Percentiles rank a stretch among this genome's conserved stretches.
Evolutionary conservation across 768 basidiomycete genomes (phyloP).

Genomic region (Rhodosporidiobolus sp.): DNA sequence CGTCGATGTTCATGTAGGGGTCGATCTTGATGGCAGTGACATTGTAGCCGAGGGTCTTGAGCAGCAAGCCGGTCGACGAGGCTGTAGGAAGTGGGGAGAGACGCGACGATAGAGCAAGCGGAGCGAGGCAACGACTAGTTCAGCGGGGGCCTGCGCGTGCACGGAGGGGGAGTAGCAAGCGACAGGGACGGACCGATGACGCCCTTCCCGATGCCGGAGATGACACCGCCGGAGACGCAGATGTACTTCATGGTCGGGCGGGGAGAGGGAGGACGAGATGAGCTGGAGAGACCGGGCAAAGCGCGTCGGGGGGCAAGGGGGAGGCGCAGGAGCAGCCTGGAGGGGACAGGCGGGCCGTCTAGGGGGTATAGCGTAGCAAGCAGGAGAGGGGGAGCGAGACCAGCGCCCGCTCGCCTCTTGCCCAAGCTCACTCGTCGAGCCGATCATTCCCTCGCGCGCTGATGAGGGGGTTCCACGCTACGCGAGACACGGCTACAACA

Average conservation of each 20-base stretch:
- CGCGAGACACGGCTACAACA: neutral
- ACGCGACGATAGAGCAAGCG: neutral
- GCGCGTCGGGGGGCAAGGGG: neutral
- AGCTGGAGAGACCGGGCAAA: neutral
- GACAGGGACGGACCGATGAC: constrained; percentile 71
- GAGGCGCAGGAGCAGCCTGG: neutral
- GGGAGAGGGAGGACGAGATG: neutral
- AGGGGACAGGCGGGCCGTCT: neutral
- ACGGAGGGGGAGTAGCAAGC: neutral
- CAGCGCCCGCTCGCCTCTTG: neutral
- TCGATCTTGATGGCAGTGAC: constrained; percentile 99
- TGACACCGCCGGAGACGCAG: constrained; percentile 91
- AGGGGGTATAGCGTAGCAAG: neutral
- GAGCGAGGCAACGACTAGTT: neutral
- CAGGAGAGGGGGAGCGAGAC: neutral
- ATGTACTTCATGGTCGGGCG: constrained; percentile 91
- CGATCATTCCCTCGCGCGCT: neutral
- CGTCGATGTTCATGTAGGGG: constrained; percentile 99
- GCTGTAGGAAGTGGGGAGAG: constrained; percentile 58
- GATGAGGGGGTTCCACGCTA: no score
- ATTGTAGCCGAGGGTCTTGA: constrained; percentile 92
- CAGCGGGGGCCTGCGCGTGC: neutral
- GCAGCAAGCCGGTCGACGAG: constrained; percentile 88
- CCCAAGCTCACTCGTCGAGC: neutral
- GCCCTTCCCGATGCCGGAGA: constrained; percentile 98